phyloP scores from a whole-genome alignment of 805 yeast genomes.

The Cyberlindnera galapagoensis region DNA sequence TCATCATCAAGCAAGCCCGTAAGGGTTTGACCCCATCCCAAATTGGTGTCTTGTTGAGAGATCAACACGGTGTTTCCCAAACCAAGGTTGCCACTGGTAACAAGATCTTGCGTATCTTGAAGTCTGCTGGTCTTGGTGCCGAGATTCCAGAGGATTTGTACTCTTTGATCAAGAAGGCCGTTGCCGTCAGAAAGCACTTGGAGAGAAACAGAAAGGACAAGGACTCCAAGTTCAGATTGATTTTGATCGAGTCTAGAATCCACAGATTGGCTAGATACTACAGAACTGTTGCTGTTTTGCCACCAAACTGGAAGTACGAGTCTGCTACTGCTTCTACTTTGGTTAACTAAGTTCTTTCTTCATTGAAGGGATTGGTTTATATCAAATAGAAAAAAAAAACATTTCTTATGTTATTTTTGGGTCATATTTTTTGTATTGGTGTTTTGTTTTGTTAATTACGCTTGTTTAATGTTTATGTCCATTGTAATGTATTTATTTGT shows the following conservation, averaged over 20 bases:
- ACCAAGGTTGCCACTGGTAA: constrained; percentile 96
- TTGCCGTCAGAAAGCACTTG: constrained; percentile 98
- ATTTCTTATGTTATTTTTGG: constrained; percentile 10
- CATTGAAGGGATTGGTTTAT: too few relatives aligned
- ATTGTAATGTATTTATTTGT: constrained; percentile 3
- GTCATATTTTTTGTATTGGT: constrained; percentile 12
- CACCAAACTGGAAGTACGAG: constrained; percentile 99
- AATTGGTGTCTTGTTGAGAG: constrained; percentile 99
- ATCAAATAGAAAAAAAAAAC: not conserved
- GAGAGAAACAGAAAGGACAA: constrained; percentile 99
- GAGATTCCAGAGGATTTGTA: constrained; percentile 99
- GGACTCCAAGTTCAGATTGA: constrained; percentile 99
- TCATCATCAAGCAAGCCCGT: constrained; percentile 98
- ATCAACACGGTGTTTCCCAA: constrained; percentile 99
- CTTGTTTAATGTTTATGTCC: constrained; percentile 4
- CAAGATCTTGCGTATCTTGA: constrained; percentile 98
- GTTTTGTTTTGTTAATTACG: constrained; percentile 4
- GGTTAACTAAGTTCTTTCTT: constrained; percentile 72
- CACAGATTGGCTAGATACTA: constrained; percentile 99
- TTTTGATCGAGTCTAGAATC: constrained; percentile 99
- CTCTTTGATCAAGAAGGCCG: constrained; percentile 99
- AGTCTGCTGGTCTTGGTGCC: constrained; percentile 99
- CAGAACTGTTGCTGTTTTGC: constrained; percentile 98
- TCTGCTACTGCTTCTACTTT: constrained; percentile 99
- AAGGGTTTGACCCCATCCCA: constrained; percentile 99